A percentile compares a stretch with the other conserved stretches of the same genome.
Conservation (phyloP, 2,329 filamentous ascomycete species). For the Hirsutella thompsonii region DNA sequence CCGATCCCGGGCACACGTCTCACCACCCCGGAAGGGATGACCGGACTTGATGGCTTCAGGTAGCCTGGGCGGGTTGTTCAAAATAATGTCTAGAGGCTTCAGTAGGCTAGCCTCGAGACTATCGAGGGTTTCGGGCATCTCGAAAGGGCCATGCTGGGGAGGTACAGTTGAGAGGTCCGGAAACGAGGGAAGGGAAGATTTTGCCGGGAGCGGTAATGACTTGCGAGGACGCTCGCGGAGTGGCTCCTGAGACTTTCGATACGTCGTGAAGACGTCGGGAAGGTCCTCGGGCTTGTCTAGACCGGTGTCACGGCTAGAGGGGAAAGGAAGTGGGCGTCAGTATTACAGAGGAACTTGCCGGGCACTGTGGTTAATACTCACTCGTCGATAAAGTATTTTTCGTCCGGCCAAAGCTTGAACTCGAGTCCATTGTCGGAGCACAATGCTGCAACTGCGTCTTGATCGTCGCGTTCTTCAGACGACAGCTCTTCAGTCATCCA, state of each 20-base stretch:
- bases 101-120: conserved; percentile 40
- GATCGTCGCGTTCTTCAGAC: conserved; percentile 55
- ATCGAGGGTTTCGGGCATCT: conserved; percentile 42
- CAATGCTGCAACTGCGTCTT: conserved; percentile 37
- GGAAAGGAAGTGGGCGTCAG: not conserved
- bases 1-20: conserved; percentile 43
- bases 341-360: conserved; percentile 5
- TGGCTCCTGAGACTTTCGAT: conserved; percentile 61
- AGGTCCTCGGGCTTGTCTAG: conserved; percentile 44
- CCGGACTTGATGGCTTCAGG: conserved; percentile 43
- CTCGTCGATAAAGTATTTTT: conserved; percentile 74
- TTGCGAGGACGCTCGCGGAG: conserved; percentile 50
- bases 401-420: conserved; percentile 57
- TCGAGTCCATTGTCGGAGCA: conserved; percentile 40
- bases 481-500: conserved; percentile 67
- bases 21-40: conserved; percentile 58
- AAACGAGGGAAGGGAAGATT: conserved; percentile 40
- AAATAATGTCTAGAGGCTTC: conserved; percentile 39
- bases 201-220: conserved; percentile 37
- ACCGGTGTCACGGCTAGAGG: conserved; percentile 49
- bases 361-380: conserved; percentile 28
- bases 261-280: conserved; percentile 64
- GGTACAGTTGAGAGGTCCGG: conserved; percentile 38
- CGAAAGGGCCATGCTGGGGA: conserved; percentile 47
- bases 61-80: conserved; percentile 36